phyloP scores from a whole-genome alignment of 1,139 yeast genomes.

The Pichia sp. region DNA sequence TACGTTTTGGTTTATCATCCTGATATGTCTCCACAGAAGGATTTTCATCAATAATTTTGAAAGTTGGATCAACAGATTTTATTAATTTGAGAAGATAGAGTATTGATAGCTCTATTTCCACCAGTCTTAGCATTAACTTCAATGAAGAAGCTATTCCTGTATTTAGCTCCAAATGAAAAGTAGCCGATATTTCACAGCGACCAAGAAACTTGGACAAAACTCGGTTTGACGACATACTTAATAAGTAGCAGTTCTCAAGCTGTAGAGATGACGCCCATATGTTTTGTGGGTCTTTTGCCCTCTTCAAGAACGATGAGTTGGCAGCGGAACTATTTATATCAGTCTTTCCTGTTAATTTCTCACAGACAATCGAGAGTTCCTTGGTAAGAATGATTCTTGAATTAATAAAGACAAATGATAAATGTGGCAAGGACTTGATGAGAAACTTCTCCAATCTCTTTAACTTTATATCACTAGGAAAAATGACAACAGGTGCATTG shows the following conservation, averaged over 20 bases:
- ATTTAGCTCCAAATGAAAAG: slow-evolving; percentile 22
- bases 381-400: slow-evolving; percentile 4
- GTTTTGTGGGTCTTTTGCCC: neutral
- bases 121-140: slow-evolving; percentile 7
- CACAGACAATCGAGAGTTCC: slow-evolving; percentile 8
- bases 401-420: slow-evolving; percentile 16
- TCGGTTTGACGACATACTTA: slow-evolving; percentile 2
- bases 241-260: slow-evolving; percentile 13
- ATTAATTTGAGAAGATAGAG: slow-evolving; percentile 22
- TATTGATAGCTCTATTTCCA: slow-evolving; percentile 24
- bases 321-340: slow-evolving; percentile 10
- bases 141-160: slow-evolving; percentile 22
- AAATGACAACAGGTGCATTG: slow-evolving; percentile 27
- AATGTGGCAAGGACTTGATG: slow-evolving; percentile 18
- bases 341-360: slow-evolving; percentile 10
- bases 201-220: slow-evolving; percentile 17
- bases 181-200: slow-evolving; percentile 13
- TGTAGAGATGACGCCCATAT: slow-evolving; percentile 15
- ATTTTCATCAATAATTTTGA: neutral
- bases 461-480: slow-evolving; percentile 20
- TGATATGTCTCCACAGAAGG: neutral
- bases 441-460: slow-evolving; percentile 18
- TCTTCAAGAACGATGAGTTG: slow-evolving; percentile 10
- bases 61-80: slow-evolving; percentile 7
- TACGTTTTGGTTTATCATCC: neutral